Evolutionary conservation across 129 eudicot species (phyloP), one percentile per base, ranked within the genome.

Genomic region (Helichrysum umbraculigerum): DNA sequence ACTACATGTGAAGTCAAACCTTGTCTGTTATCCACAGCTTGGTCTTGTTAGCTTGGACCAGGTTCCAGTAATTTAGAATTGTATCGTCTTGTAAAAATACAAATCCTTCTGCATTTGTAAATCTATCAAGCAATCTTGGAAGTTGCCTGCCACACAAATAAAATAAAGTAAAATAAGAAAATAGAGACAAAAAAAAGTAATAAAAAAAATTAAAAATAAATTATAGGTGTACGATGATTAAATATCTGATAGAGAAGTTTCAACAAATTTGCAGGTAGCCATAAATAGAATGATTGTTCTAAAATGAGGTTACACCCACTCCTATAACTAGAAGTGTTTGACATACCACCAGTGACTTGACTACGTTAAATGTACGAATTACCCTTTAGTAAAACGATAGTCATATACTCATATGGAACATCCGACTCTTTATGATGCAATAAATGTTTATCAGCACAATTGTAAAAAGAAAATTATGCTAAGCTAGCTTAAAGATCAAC

Each of bases 21-120:
- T 90, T 90, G 85, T 93, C 71, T 15, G 97, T 84, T 76, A 93
- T 90, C 98, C 98, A 93, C 62, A 93, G 93, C 82, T 87, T 93
- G 30, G 83, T 78, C 77, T 86, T 90, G 78, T 90, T 97, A 37
- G 97, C 97, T 76, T 85, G 97, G 52, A 93, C 68, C 81, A 93
- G 71, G 75, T 90, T 93, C 98, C 98, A 93, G 84, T 93, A 90
- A 79, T 93, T 93, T 60, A 93, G 91, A 71, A 93, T 75, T 0
- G 96, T 93, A 79, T 93, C 78, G 33, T 93, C 97, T 14, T 88
- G 88, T 29, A 93, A 84, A 79, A 93, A 83, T 34, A 93, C 16
- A 79, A 93, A 93, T 70, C 97, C 98, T 73, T 93, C 98, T 29
- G 97, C 97, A 70, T 90, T 90, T 25, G 79, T 30, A 73, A 85